Conservation (phyloP, 2,329 filamentous ascomycete genomes). For the Fonsecaea pugnacius region DNA sequence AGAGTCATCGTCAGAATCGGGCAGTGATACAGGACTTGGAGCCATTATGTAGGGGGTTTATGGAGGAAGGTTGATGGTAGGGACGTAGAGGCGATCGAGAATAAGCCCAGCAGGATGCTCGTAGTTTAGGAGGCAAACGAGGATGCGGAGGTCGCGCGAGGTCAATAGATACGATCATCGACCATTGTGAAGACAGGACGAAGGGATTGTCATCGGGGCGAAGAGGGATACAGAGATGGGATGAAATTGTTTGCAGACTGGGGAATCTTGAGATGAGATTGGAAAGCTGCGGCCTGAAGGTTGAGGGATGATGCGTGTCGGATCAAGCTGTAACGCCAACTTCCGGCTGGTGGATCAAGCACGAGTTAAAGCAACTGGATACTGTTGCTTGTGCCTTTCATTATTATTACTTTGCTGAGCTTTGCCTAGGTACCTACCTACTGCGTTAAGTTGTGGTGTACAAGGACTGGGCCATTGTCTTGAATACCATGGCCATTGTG, state of each 20-base stretch:
- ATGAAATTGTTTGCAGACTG: constrained; percentile 5
- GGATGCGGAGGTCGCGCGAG: background rate
- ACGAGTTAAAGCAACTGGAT: background rate
- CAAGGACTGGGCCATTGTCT: background rate
- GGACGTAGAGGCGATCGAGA: background rate
- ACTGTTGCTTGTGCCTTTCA: background rate
- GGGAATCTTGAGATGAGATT: background rate
- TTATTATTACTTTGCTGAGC: background rate
- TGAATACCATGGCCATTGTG: background rate
- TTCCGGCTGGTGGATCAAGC: constrained; percentile 2
- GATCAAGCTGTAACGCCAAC: background rate
- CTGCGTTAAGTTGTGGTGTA: background rate
- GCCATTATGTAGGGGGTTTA: constrained; percentile 18
- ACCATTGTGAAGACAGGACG: background rate
- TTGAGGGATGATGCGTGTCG: background rate
- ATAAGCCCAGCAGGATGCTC: background rate
- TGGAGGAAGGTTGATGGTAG: constrained; percentile 1
- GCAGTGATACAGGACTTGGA: constrained; percentile 29
- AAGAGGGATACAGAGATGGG: background rate
- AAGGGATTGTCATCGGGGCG: background rate
- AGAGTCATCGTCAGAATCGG: constrained; percentile 37
- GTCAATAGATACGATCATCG: background rate
- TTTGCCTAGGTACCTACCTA: background rate
- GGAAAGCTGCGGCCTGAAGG: constrained; percentile 2
- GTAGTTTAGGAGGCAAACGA: background rate